Evolutionary conservation across 345 rosid species (phyloP).

Genomic region (Luvunga scandens): DNA sequence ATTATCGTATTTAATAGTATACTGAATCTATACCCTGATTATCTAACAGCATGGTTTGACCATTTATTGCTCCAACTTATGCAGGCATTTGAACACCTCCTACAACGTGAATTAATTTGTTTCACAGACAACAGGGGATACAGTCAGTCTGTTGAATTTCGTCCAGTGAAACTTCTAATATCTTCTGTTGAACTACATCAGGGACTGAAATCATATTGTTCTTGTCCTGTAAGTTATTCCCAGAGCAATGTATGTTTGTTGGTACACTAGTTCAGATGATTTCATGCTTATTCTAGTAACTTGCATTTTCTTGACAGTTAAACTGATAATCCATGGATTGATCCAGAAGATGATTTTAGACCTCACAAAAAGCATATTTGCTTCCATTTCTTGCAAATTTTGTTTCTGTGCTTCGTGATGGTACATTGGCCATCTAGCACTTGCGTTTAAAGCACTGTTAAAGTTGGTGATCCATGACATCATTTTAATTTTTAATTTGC

Average conservation of each 20-base stretch:
- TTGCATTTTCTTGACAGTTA: background rate
- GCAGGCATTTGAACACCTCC: constrained; percentile 87
- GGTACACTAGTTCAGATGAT: background rate
- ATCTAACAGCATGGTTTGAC: constrained; percentile 6
- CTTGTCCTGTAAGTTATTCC: constrained; percentile 77
- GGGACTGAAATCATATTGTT: constrained; percentile 72
- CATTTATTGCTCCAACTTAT: constrained; percentile 14
- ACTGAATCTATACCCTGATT: constrained; percentile 1
- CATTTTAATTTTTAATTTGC: constrained; percentile 7
- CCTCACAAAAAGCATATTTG: background rate
- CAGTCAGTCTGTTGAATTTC: constrained; percentile 68
- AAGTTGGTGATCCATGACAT: background rate
- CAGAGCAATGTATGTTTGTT: background rate
- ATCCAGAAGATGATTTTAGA: background rate
- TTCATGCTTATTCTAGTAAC: background rate
- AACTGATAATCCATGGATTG: background rate
- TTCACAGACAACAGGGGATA: constrained; percentile 62
- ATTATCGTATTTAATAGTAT: background rate
- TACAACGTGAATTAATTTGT: constrained; percentile 61
- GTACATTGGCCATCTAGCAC: background rate
- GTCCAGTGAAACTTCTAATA: constrained; percentile 69
- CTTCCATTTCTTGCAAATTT: background rate
- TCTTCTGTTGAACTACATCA: constrained; percentile 62
- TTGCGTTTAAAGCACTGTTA: background rate
- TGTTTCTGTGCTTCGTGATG: background rate